A percentile compares a stretch with the other conserved stretches of the same genome.
Conservation (phyloP, 768 basidiomycete genomes). For the Daedaleopsis sinensis region DNA sequence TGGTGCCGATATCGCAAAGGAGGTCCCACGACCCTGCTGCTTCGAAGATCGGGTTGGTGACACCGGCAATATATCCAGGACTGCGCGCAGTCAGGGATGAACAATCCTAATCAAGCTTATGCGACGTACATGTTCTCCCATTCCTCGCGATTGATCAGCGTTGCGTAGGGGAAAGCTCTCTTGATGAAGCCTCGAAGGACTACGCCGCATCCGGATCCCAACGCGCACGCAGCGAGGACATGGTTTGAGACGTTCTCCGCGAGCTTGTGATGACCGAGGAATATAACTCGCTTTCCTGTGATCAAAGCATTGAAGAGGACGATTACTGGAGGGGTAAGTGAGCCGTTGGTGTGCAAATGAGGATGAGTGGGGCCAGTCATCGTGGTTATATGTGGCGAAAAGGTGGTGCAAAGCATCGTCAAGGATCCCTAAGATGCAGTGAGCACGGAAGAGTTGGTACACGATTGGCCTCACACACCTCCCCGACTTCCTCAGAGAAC, state of each 20-base stretch:
- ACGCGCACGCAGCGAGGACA: conserved; percentile 92
- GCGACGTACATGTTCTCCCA: conserved; percentile 82
- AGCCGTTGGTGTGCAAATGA: conserved; percentile 91
- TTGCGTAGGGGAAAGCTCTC: conserved; percentile 94
- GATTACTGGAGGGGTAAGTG: conserved; percentile 90
- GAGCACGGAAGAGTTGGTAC: conserved; percentile 14
- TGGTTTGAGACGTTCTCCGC: conserved; percentile 90
- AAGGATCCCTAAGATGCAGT: conserved; percentile 74
- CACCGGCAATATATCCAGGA: conserved; percentile 93
- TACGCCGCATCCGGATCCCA: conserved; percentile 89
- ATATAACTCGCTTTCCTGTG: conserved; percentile 95
- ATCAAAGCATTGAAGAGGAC: conserved; percentile 95
- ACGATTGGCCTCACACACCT: conserved; percentile 56
- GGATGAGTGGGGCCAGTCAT: conserved; percentile 82
- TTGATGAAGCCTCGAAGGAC: conserved; percentile 86
- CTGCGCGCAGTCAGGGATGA: conserved; percentile 39
- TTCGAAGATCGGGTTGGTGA: conserved; percentile 97
- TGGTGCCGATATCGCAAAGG: conserved; percentile 87
- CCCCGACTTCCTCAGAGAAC: conserved; percentile 95
- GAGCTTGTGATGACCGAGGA: conserved; percentile 87
- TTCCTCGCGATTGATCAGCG: conserved; percentile 84
- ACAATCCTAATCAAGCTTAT: background rate
- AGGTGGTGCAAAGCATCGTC: conserved; percentile 86
- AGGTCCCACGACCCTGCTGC: conserved; percentile 89
- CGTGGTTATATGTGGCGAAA: conserved; percentile 59